Evolutionary conservation across 148 eudicot genomes (phyloP).

Genomic region (Rhododendron henanense): DNA sequence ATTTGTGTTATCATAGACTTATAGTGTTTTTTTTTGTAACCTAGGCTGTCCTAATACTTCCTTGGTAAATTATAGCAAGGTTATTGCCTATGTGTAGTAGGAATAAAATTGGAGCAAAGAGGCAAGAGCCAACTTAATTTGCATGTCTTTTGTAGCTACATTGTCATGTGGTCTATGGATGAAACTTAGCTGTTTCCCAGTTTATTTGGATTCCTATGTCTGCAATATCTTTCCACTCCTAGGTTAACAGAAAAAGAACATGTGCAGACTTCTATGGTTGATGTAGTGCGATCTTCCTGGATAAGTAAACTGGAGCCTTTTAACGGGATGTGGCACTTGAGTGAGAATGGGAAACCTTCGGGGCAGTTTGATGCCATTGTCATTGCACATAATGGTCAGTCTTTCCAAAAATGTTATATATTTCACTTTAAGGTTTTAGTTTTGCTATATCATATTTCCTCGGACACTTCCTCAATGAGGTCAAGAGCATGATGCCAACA

Average conservation of each 20-base stretch:
- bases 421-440: neutral
- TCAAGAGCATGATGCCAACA: neutral
- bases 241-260: slow-evolving; percentile 1
- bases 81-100: neutral
- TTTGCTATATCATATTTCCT: neutral
- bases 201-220: neutral
- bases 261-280: slow-evolving; percentile 57
- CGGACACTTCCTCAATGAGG: neutral
- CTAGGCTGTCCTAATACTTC: neutral
- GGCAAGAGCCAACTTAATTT: neutral
- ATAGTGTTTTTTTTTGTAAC: neutral
- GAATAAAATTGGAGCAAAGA: neutral
- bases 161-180: neutral
- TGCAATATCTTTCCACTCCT: neutral
- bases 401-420: slow-evolving; percentile 3
- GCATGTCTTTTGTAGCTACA: neutral
- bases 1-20: neutral
- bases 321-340: slow-evolving; percentile 94
- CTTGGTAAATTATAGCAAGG: neutral
- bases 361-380: slow-evolving; percentile 88
- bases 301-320: slow-evolving; percentile 83
- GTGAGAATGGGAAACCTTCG: slow-evolving; percentile 77
- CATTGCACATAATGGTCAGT: slow-evolving; percentile 88
- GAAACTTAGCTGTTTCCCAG: neutral
- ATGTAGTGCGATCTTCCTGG: slow-evolving; percentile 89